phyloP scores from a whole-genome alignment of 1,284 basidiomycete species.

The Tilletia caries region DNA sequence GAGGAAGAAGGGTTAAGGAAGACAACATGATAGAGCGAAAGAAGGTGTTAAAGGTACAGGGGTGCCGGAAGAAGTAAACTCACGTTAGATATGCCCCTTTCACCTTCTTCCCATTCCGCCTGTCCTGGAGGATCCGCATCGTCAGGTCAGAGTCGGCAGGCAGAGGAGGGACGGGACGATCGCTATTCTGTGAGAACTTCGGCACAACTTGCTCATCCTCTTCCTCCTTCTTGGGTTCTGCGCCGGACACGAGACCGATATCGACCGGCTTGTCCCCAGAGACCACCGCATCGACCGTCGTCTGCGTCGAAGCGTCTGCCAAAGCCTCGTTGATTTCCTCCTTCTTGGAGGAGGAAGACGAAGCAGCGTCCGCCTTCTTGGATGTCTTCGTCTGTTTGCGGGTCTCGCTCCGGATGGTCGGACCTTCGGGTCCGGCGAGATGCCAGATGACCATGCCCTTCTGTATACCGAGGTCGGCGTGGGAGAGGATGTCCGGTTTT shows the following conservation, averaged over 20 bases:
- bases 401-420: conserved; percentile 35
- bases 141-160: conserved; percentile 21
- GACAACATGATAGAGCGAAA: neutral
- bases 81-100: conserved; percentile 44
- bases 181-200: too few relatives aligned
- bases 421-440: conserved; percentile 31
- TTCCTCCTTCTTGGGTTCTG: neutral
- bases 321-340: neutral
- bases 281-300: conserved; percentile 25
- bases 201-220: neutral
- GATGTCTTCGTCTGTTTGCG: conserved; percentile 20
- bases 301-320: conserved; percentile 17
- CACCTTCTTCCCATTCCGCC: conserved; percentile 46
- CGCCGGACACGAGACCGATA: neutral
- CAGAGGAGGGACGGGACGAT: conserved; percentile 19
- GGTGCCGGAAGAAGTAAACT: neutral
- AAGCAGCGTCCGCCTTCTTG: too few relatives aligned
- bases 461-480: conserved; percentile 50
- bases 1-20: neutral
- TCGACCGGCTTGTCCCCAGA: conserved; percentile 2
- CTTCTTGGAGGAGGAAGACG: neutral
- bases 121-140: conserved; percentile 25
- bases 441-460: conserved; percentile 47
- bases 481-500: conserved; percentile 44
- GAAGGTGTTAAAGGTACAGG: neutral